Base-by-base conservation (phyloP, 257 asterid genomes). In the Gardenia jasminoides region DNA sequence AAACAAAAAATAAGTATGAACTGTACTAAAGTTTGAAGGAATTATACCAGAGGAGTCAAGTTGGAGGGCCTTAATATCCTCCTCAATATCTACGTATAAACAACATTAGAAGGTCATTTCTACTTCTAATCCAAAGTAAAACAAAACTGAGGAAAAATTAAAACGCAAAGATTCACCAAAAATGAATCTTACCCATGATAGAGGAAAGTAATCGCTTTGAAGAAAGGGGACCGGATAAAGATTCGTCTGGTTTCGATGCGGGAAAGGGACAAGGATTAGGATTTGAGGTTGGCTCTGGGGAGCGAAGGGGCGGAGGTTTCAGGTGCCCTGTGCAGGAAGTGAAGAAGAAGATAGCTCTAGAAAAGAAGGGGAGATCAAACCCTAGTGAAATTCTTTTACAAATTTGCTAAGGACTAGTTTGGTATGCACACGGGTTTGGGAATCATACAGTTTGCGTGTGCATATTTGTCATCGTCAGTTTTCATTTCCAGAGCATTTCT, bases 21-120 rank as follows among this genome's bases (percentile, higher is more conserved):
- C 7, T 56, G 28, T 56, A 56, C 64, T 56, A 56, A 20, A 56
- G 7, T 2, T 56, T 56, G 28, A 65, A 67, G n/a, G 19, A 36
- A 2, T 22, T 19, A 7, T 89, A 94, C 97, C 97, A n/a, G 97
- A 69, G 65, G 97, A 89, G 86, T 91, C 98, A 65, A 94, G 97
- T 85, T 94, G 97, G 90, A 94, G 73, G 20, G 92, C 97, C 78
- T 90, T 94, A 89, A 94, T 92, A 46, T 94, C 98, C 81, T 92
- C 98, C 84, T 86, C 97, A 77, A 94, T 91, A 80, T 90, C 98
- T 64, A 30, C 3, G 64, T 6, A 22, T 5, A 6, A 20, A 20
- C 64, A 20, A 20, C 7, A 20, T 56, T 19, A 20, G 20, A 8
- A 22, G 64, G 11, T 7, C 11, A 6, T 5, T 6, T 56, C 20